A percentile compares a stretch with the other conserved stretches of the same genome.
Evolutionary conservation across 2,329 filamentous ascomycete species (phyloP).

Genomic region (Coniella vitis): DNA sequence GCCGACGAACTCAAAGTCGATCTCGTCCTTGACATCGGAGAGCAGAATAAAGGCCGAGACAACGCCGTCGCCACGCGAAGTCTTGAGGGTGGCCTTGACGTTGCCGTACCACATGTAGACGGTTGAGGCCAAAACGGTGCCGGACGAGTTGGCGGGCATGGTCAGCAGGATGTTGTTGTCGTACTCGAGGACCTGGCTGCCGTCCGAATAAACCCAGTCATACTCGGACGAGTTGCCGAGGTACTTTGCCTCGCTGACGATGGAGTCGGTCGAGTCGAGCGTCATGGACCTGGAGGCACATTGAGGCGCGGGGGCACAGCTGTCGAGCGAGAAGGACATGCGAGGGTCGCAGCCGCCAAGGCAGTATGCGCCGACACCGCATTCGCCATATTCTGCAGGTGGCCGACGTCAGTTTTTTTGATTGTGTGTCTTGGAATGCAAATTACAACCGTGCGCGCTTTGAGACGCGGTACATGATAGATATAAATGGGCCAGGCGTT

Average conservation of each 20-base stretch:
- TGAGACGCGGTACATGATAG: too few species aligned
- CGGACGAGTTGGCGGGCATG: slow-evolving; percentile 79
- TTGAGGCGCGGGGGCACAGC: slow-evolving; percentile 77
- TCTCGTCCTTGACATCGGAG: slow-evolving; percentile 94
- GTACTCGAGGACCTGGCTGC: slow-evolving; percentile 50
- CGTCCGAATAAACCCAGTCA: slow-evolving; percentile 87
- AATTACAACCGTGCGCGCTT: too few species aligned
- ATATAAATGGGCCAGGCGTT: not conserved
- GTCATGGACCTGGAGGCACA: slow-evolving; percentile 70
- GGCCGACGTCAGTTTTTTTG: slow-evolving; percentile 12
- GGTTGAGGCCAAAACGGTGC: slow-evolving; percentile 77
- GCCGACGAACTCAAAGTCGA: slow-evolving; percentile 94
- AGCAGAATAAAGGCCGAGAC: slow-evolving; percentile 96
- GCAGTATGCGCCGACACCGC: slow-evolving; percentile 90
- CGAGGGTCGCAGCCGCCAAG: slow-evolving; percentile 90
- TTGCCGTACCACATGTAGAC: slow-evolving; percentile 97
- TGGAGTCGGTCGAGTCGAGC: slow-evolving; percentile 64
- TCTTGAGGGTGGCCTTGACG: slow-evolving; percentile 78
- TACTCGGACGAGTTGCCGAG: slow-evolving; percentile 72
- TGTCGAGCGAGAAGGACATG: slow-evolving; percentile 73
- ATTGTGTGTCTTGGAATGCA: slow-evolving; percentile 3
- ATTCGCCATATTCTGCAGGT: slow-evolving; percentile 75
- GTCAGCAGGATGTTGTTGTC: slow-evolving; percentile 72
- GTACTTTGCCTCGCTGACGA: slow-evolving; percentile 71
- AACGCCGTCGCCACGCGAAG: slow-evolving; percentile 76